A percentile compares a stretch with the other conserved stretches of the same genome.
These are phyloP conservation scores for Russula compacta DNA, from an alignment of 768 basidiomycete species.

Conservation along the genomic window DNA sequence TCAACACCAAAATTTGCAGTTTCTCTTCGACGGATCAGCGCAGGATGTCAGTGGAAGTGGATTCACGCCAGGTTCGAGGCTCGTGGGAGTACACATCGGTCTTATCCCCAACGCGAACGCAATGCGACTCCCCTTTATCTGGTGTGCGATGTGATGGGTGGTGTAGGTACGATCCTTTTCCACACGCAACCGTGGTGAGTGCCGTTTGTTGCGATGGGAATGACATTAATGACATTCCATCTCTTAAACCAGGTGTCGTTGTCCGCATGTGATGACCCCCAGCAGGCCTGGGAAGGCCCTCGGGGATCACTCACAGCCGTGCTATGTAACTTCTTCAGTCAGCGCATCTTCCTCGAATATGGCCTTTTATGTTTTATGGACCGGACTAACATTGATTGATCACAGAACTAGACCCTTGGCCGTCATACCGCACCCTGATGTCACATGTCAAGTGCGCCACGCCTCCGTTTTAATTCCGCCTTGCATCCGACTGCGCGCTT, in stretches of 20 bases:
- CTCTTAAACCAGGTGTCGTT: constrained; percentile 11
- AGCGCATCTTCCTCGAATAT: background rate
- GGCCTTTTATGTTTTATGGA: background rate
- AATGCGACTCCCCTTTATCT: constrained; percentile 15
- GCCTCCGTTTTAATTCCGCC: background rate
- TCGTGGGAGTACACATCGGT: background rate
- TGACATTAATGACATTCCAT: background rate
- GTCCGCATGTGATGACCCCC: constrained; percentile 20
- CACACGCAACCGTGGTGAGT: constrained; percentile 6
- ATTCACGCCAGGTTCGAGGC: background rate
- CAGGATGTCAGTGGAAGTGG: background rate
- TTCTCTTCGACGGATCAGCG: background rate
- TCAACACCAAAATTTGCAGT: background rate
- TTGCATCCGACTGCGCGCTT: background rate
- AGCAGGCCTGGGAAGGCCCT: constrained; percentile 20
- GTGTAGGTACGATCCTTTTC: background rate
- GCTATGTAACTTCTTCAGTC: constrained; percentile 5
- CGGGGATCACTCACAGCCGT: constrained; percentile 19
- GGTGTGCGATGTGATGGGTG: constrained; percentile 19
- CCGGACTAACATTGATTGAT: background rate
- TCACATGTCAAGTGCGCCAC: constrained; percentile 9
- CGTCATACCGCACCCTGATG: constrained; percentile 6
- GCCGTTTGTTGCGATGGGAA: background rate
- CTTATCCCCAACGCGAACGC: background rate
- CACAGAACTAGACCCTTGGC: background rate